Base-by-base conservation (phyloP, 345 rosid species). In the Atalantia buxifolia region DNA sequence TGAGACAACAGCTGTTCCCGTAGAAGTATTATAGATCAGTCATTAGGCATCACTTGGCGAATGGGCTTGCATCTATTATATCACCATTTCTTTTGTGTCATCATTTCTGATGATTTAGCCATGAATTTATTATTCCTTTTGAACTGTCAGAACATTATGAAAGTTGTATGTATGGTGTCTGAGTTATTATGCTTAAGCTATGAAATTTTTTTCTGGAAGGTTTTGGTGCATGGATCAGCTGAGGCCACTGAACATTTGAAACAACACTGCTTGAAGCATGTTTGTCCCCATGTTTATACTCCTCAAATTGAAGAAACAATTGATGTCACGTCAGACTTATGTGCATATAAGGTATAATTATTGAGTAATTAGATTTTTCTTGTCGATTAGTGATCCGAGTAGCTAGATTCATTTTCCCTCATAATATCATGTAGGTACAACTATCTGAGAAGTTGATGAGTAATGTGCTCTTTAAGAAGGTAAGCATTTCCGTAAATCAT, bases 181-280 rank as follows among this genome's bases (percentile, higher is more conserved):
- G 25, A 24, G 53, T 77, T 45, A 22, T 59, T 62, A 22, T 57
- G 53, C 68, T 70, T 77, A 75, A 63, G n/a, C 19, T 33, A 38
- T n/a, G 6, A 19, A 40, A 12, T 59, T 5, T 67, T 40, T 73
- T 77, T 72, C 42, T 36, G 80, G 79, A 77, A 92, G 99, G 99
- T 96, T 87, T 84, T 96, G 94, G 93, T 96, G 80, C 99, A 93
- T 35, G 99, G 97, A 82, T 92, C 92, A 81, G 98, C 98, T 5
- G 98, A 96, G 87, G 95, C 98, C 40, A 96, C 98, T 1, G 99
- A 94, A 82, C 99, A 94, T 89, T 82, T 96, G 89, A 96, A 89
- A 88, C 97, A 96, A 80, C 97, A 92, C 77, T 92, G 98, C 88
- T 76, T 89, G 84, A 94, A 92, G 87, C 88, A 82, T 61, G 91